phyloP scores from a whole-genome alignment of 208 protist genomes.

The Endotrypanum monterogeii region DNA sequence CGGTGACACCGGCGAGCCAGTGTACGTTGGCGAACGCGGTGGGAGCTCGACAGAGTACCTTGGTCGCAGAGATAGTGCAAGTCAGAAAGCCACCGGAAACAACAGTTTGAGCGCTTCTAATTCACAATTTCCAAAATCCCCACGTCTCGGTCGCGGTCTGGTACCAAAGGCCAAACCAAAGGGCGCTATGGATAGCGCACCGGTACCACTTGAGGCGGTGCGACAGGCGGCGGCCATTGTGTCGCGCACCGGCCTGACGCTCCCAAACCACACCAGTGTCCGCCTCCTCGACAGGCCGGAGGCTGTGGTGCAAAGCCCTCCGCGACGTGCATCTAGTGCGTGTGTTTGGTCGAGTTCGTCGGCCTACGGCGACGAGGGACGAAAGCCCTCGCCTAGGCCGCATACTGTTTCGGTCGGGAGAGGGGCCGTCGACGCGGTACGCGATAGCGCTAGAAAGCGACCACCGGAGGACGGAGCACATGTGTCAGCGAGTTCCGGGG shows the following conservation, averaged over 20 bases:
- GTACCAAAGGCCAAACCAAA: slow-evolving; percentile 84
- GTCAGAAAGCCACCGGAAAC: background rate
- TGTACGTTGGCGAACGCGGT: background rate
- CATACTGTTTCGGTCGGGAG: background rate
- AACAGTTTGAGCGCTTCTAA: slow-evolving; percentile 4
- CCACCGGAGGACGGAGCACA: background rate
- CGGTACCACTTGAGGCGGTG: slow-evolving; percentile 73
- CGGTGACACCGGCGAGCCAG: background rate
- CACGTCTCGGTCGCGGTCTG: slow-evolving; percentile 36
- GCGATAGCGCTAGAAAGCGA: background rate
- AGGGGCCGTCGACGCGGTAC: too few relatives aligned
- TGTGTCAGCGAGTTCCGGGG: background rate
- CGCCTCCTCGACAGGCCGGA: slow-evolving; percentile 13
- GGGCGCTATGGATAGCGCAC: slow-evolving; percentile 39
- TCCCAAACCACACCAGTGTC: background rate
- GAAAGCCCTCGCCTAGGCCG: slow-evolving; percentile 13
- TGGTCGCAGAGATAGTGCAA: background rate
- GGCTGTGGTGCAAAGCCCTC: background rate
- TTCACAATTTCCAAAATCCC: slow-evolving; percentile 13
- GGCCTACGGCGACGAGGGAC: slow-evolving; percentile 9
- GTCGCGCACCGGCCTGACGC: slow-evolving; percentile 11
- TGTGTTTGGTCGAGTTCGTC: background rate
- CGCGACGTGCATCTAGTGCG: background rate
- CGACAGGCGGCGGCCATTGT: slow-evolving; percentile 60
- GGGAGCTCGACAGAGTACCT: background rate